Evolutionary conservation across 805 yeast species (phyloP), one percentile per base, ranked within the genome.

Genomic region (Sugiyamaella qingdaonensis): DNA sequence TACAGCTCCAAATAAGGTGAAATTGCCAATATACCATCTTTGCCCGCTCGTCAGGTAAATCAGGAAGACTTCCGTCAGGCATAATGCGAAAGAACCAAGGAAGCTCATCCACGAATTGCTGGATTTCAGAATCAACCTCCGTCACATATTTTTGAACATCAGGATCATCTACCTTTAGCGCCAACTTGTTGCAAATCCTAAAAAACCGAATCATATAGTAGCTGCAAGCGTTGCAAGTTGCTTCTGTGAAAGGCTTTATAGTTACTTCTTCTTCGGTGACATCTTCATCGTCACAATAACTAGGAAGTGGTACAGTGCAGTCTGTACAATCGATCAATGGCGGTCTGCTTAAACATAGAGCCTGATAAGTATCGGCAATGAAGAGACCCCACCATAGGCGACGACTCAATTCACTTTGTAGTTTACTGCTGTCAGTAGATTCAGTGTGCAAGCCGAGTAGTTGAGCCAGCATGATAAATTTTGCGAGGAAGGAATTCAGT

Each of bases 1-100:
- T 44, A 21, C 54, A 51, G 39, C 54, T 51, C 54, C 54, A 51
- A 11, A 51, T 7, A 21, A 51, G 31, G 21, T 51, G 48, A 19
- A 45, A 45, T 14, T 34, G 31, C 31, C 39, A 44, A 18, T 51
- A 46, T 21, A 44, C 45, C 13, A 44, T 39, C 8, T 5, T 10
- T 34, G 31, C 35, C 27, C 36, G 36, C 14, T 45, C 33, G 7
- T 14, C 24, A 41, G 47, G 52, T 31, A 35, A 42, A 14, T 9
- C 41, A 33, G 50, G 54, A 36, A 43, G 41, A 10, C 10, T 29
- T 10, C 49, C 53, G 8, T 53, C 56, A 9, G 45, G 44, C 21
- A 19, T 39, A n/a, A 36, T 36, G 11, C 36, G n/a, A 16, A 36
- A 18, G 32, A 37, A 35, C 41, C 43, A 37, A 10, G 54, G 56